Conservation (phyloP, 257 asterid genomes). For the Avicennia marina region DNA sequence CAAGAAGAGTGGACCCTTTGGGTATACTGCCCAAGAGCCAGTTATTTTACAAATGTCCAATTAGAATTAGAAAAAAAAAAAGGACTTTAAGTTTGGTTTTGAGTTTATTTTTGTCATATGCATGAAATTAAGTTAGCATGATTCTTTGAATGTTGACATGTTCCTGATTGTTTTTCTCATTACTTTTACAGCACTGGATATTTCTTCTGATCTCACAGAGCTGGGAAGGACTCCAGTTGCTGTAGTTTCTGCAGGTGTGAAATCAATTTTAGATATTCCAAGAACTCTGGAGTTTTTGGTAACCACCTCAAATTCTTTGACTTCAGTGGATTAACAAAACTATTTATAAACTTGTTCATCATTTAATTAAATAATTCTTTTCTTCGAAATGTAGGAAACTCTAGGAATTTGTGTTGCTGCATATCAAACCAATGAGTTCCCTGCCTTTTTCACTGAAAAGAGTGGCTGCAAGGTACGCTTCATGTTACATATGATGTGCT, state of each 20-base stretch:
- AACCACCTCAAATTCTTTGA: conserved; percentile 12
- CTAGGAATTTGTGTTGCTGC: conserved; percentile 93
- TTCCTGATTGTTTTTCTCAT: conserved; percentile 5
- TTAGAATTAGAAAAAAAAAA: too few species aligned
- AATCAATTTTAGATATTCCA: conserved; percentile 87
- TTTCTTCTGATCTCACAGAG: conserved; percentile 93
- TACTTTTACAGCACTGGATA: conserved; percentile 69
- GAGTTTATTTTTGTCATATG: not conserved
- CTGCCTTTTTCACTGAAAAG: conserved; percentile 84
- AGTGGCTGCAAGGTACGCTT: conserved; percentile 81
- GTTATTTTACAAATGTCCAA: too few species aligned
- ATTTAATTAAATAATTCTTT: conserved; percentile 3
- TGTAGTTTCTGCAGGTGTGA: conserved; percentile 90
- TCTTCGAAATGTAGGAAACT: conserved; percentile 63
- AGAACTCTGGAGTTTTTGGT: conserved; percentile 94
- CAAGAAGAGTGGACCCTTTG: too few species aligned
- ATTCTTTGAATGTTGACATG: not conserved
- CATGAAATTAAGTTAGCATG: not conserved
- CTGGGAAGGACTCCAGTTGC: conserved; percentile 89
- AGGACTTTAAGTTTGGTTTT: too few species aligned
- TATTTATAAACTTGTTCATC: not conserved
- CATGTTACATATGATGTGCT: too few species aligned
- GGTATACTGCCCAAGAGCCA: too few species aligned
- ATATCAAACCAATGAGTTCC: conserved; percentile 76
- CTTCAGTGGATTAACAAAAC: conserved; percentile 6